These are phyloP conservation scores for Russula sp. DNA, from an alignment of 768 basidiomycete genomes.

Conservation along the genomic window DNA sequence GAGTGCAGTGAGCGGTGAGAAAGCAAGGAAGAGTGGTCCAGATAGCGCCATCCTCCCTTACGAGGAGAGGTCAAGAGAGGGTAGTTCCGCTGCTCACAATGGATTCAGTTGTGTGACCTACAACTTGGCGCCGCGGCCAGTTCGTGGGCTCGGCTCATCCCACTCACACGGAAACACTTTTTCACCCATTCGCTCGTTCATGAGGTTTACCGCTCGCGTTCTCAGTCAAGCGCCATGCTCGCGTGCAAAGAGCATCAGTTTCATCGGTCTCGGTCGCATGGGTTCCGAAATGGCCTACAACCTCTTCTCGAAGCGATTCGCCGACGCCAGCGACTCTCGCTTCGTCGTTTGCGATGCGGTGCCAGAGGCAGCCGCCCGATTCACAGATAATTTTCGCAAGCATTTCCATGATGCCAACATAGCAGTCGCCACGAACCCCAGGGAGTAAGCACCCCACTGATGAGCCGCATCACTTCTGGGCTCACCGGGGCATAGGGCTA, in stretches of 20 bases:
- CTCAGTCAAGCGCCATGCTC: conserved; percentile 25
- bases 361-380: conserved; percentile 48
- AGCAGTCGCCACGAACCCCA: conserved; percentile 53
- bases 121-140: too few species aligned
- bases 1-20: too few species aligned
- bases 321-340: conserved; percentile 40
- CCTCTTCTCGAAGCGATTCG: conserved; percentile 67
- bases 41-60: too few species aligned
- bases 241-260: conserved; percentile 47
- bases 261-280: conserved; percentile 87
- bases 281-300: conserved; percentile 83
- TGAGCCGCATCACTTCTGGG: background rate
- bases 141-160: too few species aligned
- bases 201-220: conserved; percentile 44
- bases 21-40: too few species aligned
- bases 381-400: conserved; percentile 46
- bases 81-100: too few species aligned
- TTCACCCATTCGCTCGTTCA: conserved; percentile 22
- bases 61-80: too few species aligned
- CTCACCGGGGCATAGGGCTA: conserved; percentile 41
- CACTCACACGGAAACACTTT: background rate
- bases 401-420: conserved; percentile 56
- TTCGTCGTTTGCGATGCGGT: conserved; percentile 79
- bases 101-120: too few species aligned
- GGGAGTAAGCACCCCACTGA: conserved; percentile 47